phyloP scores from a whole-genome alignment of 2,329 filamentous ascomycete species.

The Seiridium cupressi region DNA sequence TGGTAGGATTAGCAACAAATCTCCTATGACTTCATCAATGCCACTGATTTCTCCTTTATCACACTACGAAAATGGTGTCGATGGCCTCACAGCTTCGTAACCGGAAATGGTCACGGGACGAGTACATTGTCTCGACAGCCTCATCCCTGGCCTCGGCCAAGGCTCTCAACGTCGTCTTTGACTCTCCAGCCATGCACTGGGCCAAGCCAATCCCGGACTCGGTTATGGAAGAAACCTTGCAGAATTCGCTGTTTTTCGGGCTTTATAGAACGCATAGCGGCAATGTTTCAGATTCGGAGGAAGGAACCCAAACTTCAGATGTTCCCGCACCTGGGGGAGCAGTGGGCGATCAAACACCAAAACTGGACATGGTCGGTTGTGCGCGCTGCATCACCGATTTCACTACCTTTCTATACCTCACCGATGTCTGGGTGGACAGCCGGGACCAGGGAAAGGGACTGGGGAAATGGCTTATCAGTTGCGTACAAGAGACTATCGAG shows the following conservation, averaged over 20 bases:
- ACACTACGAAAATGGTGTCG: not conserved
- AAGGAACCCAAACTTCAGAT: not conserved
- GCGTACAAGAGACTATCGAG: conserved; percentile 39
- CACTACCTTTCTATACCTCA: conserved; percentile 46
- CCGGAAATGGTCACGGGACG: conserved; percentile 13
- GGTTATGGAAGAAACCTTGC: conserved; percentile 23
- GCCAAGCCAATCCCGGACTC: conserved; percentile 23
- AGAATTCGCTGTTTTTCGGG: conserved; percentile 33
- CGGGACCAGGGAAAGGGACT: conserved; percentile 41
- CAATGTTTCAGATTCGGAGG: not conserved
- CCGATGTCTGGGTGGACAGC: conserved; percentile 46
- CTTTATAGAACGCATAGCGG: conserved; percentile 22
- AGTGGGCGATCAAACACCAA: not conserved
- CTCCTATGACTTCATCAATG: no score
- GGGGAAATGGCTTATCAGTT: conserved; percentile 45
- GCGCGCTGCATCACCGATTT: conserved; percentile 47
- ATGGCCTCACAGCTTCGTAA: not conserved
- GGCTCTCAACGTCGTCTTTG: conserved; percentile 30
- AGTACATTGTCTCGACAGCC: conserved; percentile 34
- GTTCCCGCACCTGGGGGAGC: not conserved
- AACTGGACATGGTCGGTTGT: conserved; percentile 35
- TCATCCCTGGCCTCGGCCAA: conserved; percentile 26
- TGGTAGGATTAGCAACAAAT: no score
- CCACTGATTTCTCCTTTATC: no score
- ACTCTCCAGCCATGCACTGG: conserved; percentile 32